These are phyloP conservation scores for Creolimax fragrantissima DNA, from an alignment of 78 protist genomes.

Conservation along the genomic window DNA sequence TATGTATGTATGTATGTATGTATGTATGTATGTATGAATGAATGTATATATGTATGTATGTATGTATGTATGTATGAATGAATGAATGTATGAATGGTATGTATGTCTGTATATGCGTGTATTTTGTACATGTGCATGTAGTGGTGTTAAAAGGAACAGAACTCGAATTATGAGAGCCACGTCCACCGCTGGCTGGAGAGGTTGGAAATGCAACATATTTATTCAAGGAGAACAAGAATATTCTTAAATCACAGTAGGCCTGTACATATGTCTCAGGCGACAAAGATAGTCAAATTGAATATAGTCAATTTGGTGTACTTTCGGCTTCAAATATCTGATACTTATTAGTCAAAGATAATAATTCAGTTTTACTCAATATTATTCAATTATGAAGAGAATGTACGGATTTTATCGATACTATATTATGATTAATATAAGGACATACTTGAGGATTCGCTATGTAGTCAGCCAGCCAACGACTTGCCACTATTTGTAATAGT, in stretches of 20 bases:
- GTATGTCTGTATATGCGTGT: not conserved
- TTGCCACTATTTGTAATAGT: too few relatives aligned
- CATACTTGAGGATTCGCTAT: too few relatives aligned
- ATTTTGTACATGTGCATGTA: not conserved
- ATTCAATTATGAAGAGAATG: too few relatives aligned
- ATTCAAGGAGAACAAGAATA: not conserved
- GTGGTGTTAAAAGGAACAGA: not conserved
- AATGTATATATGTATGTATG: not conserved
- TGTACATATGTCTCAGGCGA: not conserved
- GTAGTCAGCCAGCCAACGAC: too few relatives aligned
- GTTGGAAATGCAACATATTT: not conserved
- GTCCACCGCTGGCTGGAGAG: not conserved
- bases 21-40: not conserved
- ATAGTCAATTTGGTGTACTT: not conserved
- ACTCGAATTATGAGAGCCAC: not conserved
- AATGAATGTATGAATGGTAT: not conserved
- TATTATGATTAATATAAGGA: too few relatives aligned
- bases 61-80: slow-evolving; percentile 9
- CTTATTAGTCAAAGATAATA: too few relatives aligned
- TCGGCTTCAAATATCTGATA: too few relatives aligned
- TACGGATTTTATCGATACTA: too few relatives aligned
- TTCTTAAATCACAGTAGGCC: not conserved
- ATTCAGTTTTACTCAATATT: too few relatives aligned
- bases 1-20: not conserved
- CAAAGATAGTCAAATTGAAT: not conserved